Conservation (phyloP, 495 filamentous ascomycete genomes). For the Penicillium silybi region DNA sequence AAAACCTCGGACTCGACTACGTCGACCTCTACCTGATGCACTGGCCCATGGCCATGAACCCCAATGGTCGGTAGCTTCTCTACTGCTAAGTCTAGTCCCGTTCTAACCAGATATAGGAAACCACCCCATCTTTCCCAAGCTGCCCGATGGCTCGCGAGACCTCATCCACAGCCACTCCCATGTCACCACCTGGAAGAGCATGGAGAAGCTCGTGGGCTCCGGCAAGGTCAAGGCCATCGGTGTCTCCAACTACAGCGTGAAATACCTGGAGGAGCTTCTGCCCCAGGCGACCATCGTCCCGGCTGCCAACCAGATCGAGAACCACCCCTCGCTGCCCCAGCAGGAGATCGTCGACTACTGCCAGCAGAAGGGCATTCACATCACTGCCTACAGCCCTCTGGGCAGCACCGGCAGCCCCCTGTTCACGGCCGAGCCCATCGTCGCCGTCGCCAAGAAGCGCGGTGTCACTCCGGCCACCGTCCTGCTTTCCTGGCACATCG, state of each 20-base stretch:
- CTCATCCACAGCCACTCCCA: constrained; percentile 62
- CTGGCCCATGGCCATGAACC: constrained; percentile 84
- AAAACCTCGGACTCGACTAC: constrained; percentile 70
- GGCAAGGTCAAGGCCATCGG: constrained; percentile 76
- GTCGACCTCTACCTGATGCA: constrained; percentile 79
- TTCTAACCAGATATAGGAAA: constrained; percentile 48
- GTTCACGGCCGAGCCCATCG: constrained; percentile 61
- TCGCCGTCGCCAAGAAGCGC: constrained; percentile 67
- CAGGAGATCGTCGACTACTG: constrained; percentile 80
- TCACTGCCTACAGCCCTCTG: constrained; percentile 73
- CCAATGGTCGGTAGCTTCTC: constrained; percentile 44
- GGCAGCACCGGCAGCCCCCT: constrained; percentile 76
- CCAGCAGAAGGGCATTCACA: constrained; percentile 65
- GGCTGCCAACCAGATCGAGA: constrained; percentile 91
- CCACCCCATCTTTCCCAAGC: constrained; percentile 72
- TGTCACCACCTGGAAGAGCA: constrained; percentile 71
- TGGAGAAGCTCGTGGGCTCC: constrained; percentile 66
- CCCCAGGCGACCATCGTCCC: constrained; percentile 61
- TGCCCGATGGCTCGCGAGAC: constrained; percentile 64
- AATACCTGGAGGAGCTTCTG: constrained; percentile 70
- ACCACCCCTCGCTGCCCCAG: constrained; percentile 74
- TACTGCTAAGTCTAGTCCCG: not conserved
- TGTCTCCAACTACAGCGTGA: constrained; percentile 75
- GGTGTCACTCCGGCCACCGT: constrained; percentile 58
- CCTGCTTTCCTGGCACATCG: constrained; percentile 71